Evolutionary conservation across 2,329 filamentous ascomycete species (phyloP).

Genomic region (Colletotrichum kahawae): DNA sequence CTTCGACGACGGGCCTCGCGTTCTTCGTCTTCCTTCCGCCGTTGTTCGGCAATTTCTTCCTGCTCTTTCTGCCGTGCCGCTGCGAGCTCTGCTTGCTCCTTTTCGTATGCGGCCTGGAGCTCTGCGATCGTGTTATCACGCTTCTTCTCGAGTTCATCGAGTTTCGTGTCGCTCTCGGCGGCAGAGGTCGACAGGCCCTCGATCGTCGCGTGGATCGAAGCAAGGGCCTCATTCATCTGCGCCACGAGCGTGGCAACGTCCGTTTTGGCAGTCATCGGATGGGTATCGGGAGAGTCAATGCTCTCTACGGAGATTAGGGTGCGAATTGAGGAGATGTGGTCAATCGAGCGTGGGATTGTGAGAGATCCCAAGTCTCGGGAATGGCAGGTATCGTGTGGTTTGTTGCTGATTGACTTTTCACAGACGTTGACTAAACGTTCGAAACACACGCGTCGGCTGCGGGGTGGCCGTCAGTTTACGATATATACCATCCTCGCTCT

Average conservation of each 20-base stretch:
- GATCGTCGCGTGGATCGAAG: conserved; percentile 42
- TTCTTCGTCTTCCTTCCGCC: conserved; percentile 48
- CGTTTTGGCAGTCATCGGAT: conserved; percentile 25
- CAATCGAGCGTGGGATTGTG: neutral
- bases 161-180: conserved; percentile 36
- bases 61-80: conserved; percentile 33
- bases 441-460: neutral
- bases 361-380: neutral
- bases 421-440: neutral
- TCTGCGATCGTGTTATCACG: conserved; percentile 38
- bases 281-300: neutral
- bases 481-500: conserved; percentile 17
- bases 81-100: conserved; percentile 32
- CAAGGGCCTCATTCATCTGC: conserved; percentile 48
- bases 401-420: neutral
- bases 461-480: conserved; percentile 7
- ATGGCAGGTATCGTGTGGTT: neutral
- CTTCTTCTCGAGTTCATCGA: conserved; percentile 43
- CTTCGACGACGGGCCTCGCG: conserved; percentile 35
- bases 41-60: conserved; percentile 37
- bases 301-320: neutral
- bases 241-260: conserved; percentile 44
- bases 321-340: neutral
- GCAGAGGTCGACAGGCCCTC: conserved; percentile 32
- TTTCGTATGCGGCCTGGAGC: conserved; percentile 34